Percentiles rank a stretch among this genome's conserved stretches.
Evolutionary conservation across 1,284 basidiomycete genomes (phyloP).

Genomic region (Tilletia setariae): DNA sequence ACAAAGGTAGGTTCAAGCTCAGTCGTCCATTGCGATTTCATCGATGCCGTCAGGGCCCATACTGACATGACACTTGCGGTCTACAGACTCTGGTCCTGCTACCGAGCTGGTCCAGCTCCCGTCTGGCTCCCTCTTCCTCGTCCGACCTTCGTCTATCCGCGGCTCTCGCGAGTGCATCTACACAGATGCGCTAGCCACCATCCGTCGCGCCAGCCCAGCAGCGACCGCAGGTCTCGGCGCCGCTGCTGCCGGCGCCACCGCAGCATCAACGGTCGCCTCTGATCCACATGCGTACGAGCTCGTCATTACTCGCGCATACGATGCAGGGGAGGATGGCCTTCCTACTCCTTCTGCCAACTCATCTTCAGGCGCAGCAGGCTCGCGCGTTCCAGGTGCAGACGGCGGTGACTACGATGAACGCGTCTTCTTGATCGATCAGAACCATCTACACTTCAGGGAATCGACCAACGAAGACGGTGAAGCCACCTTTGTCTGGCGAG

Average conservation of each 20-base stretch:
- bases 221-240: neutral
- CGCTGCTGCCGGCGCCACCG: neutral
- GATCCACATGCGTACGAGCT: constrained; percentile 86
- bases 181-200: constrained; percentile 89
- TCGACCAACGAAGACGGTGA: constrained; percentile 50
- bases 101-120: constrained; percentile 78
- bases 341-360: constrained; percentile 47
- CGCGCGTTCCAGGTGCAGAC: constrained; percentile 9
- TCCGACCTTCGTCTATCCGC: constrained; percentile 83
- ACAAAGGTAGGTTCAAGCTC: constrained; percentile 69
- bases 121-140: constrained; percentile 84
- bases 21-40: neutral
- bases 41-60: neutral
- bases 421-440: constrained; percentile 83
- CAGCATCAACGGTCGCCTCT: neutral
- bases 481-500: constrained; percentile 61
- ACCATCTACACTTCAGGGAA: constrained; percentile 66
- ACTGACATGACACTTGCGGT: neutral
- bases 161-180: constrained; percentile 97
- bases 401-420: constrained; percentile 65
- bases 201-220: constrained; percentile 69
- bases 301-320: constrained; percentile 90
- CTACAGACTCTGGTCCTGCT: neutral
- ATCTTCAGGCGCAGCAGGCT: constrained; percentile 12
- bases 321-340: constrained; percentile 81